Percentiles rank a stretch among this genome's conserved stretches.
Conservation (phyloP, 2,329 filamentous ascomycete species). For the Phaeosphaeriaceae sp. region DNA sequence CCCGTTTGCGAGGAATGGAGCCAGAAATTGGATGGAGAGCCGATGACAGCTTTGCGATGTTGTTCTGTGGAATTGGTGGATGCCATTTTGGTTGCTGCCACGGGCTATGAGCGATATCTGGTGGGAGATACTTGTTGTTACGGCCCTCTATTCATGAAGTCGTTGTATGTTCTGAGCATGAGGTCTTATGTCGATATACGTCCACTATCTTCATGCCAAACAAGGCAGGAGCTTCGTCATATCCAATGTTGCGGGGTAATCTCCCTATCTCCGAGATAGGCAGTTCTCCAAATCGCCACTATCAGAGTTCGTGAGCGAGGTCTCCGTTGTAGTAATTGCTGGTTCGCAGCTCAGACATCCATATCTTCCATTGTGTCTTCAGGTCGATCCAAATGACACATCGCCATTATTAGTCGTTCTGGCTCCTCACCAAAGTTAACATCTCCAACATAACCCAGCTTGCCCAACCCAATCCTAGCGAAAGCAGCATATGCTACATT, state of each 20-base stretch:
- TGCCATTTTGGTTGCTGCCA: constrained; percentile 1
- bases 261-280: constrained; percentile 20
- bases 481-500: constrained; percentile 25
- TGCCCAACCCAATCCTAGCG: constrained; percentile 28
- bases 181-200: background rate
- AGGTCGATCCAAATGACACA: constrained; percentile 34
- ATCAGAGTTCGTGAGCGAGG: background rate
- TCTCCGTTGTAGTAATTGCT: background rate
- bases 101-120: background rate
- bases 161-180: background rate
- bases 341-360: background rate
- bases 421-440: constrained; percentile 28
- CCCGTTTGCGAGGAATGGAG: constrained; percentile 51
- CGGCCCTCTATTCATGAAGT: background rate
- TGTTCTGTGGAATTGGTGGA: constrained; percentile 5
- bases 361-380: constrained; percentile 15
- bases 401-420: constrained; percentile 31
- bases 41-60: constrained; percentile 49
- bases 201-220: constrained; percentile 15
- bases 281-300: constrained; percentile 4
- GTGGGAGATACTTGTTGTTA: background rate
- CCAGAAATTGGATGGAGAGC: constrained; percentile 54
- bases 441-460: constrained; percentile 37
- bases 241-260: constrained; percentile 21
- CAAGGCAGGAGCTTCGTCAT: constrained; percentile 17